Base-by-base conservation (phyloP, 2,329 filamentous ascomycete genomes). In the Epicoccum sorghinum region DNA sequence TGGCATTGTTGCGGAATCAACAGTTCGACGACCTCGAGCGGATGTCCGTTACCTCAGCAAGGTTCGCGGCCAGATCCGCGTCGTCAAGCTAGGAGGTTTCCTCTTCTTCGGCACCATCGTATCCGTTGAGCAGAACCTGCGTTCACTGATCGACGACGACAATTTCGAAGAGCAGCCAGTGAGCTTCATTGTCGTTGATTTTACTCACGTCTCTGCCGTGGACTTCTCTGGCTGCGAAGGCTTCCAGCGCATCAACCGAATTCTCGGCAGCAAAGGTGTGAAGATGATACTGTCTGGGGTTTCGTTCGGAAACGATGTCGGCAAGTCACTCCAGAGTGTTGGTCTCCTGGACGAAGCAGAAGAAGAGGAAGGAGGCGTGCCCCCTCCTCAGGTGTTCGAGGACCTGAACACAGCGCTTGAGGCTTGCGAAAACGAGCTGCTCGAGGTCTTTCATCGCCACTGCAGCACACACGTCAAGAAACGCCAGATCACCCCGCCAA, bases 71-170 rank as follows among this genome's bases (percentile, higher is more conserved):
- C 95, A 99, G 71, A 95, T 96, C 30, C 89, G 90, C 54, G 87
- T 98, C 44, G 89, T 96, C 67, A 98, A 98, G 74, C 83, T 99
- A 13, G 89, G 90, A 0, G 93, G 95, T 0, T 98, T 93, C 69
- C 84, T 99, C n/a, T 99, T 99, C 80, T 99, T 99, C 64, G 95
- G 95, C 13, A 98, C 93, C 3, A 96, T 99, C 61, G 93, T 97
- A 47, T 91, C 91, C 42, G 93, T 99, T 0, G 95, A 99, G 74
- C 89, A 91, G 59, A 89, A 89, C 60, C 93, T 98, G 57, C 86
- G 93, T 22, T 86, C 82, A 4, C 78, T 98, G 29, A 87, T 98
- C 41, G 88, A 93, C 25, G 91, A 96, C 27, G 87, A 93, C 57
- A 84, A 87, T 2, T 98, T 97, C 70, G 79, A 81, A 24, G 80